These are phyloP conservation scores for Cyberlindnera veronae DNA, from an alignment of 805 yeast genomes.

Conservation along the genomic window DNA sequence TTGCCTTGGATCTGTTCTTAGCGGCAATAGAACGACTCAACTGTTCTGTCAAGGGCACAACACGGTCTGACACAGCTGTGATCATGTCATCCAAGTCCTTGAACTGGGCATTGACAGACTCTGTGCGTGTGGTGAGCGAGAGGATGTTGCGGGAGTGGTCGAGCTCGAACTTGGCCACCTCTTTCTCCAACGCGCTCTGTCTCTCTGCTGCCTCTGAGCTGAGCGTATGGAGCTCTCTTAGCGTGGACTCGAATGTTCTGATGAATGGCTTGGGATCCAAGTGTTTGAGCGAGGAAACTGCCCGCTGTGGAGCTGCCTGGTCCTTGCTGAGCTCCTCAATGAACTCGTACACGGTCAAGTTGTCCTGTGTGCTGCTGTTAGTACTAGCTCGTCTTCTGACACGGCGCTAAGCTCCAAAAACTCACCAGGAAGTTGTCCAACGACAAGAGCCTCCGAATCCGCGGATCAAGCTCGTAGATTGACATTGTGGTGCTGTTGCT, in stretches of 20 bases:
- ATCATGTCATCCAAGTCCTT: conserved; percentile 49
- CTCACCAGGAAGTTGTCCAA: conserved; percentile 54
- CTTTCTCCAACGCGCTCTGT: conserved; percentile 49
- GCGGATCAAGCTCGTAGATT: conserved; percentile 61
- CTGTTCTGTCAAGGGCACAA: conserved; percentile 68
- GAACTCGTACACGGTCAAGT: conserved; percentile 72
- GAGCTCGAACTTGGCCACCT: conserved; percentile 58
- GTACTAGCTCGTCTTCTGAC: neutral
- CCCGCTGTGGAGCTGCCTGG: conserved; percentile 50
- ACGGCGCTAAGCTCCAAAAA: neutral
- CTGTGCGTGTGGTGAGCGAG: conserved; percentile 46
- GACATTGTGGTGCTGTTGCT: conserved; percentile 17
- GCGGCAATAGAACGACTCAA: conserved; percentile 65
- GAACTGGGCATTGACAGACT: conserved; percentile 44
- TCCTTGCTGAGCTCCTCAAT: conserved; percentile 75
- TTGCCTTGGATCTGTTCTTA: conserved; percentile 67
- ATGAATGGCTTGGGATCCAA: conserved; percentile 93
- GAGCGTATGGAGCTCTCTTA: conserved; percentile 64
- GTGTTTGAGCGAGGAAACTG: conserved; percentile 44
- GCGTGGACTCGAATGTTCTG: conserved; percentile 84
- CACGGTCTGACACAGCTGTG: conserved; percentile 51
- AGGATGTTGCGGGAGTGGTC: conserved; percentile 67
- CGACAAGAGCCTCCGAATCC: conserved; percentile 50
- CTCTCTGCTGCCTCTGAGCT: conserved; percentile 50
- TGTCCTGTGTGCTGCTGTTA: conserved; percentile 35